Conservation (phyloP, 441 rosid genomes). For the Mallotus japonicus region DNA sequence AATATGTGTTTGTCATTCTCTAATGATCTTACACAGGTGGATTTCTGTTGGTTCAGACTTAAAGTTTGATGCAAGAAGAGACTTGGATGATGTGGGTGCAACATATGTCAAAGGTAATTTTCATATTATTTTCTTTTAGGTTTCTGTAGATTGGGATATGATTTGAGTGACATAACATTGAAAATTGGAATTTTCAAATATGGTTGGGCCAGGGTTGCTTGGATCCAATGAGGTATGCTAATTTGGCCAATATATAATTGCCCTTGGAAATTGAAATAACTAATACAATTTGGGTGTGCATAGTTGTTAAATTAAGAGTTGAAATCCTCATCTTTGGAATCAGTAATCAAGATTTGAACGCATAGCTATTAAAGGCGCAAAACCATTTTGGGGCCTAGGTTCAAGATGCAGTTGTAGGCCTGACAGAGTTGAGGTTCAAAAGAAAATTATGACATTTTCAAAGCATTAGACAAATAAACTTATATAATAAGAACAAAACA, state of each 20-base stretch:
- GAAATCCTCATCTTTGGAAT: no score
- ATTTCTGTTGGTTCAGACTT: constrained; percentile 98
- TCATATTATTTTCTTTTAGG: not conserved
- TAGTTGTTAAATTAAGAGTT: not conserved
- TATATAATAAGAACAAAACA: no score
- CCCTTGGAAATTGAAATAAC: not conserved
- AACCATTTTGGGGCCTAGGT: no score
- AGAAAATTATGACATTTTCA: no score
- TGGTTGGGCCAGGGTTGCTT: constrained; percentile 12
- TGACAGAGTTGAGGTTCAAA: no score
- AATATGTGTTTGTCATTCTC: constrained; percentile 19
- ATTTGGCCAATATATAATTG: constrained; percentile 2
- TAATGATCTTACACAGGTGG: constrained; percentile 68
- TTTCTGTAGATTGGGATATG: constrained; percentile 1
- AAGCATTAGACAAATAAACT: no score
- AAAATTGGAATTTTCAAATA: constrained; percentile 4
- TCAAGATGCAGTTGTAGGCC: no score
- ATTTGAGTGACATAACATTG: not conserved
- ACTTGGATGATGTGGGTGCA: constrained; percentile 97
- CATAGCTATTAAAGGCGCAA: no score
- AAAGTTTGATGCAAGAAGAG: constrained; percentile 95
- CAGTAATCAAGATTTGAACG: no score
- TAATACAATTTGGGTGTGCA: not conserved
- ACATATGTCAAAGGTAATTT: constrained; percentile 63
- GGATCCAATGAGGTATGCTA: not conserved